Base-by-base conservation (phyloP, 441 rosid species). In the Aleurites moluccanus region DNA sequence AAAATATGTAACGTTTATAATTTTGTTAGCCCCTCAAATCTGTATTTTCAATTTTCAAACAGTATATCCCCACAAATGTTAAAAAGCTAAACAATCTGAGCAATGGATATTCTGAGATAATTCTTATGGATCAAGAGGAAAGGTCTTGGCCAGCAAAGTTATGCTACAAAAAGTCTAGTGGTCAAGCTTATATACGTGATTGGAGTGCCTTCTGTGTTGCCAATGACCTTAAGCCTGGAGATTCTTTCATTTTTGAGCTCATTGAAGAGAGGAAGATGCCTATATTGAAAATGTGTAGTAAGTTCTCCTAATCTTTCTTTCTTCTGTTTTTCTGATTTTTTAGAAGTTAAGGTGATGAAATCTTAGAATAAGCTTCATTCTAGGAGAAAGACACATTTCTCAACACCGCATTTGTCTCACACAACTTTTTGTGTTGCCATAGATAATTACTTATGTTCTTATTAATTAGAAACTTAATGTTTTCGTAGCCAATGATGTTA, bases 121-220 rank as follows among this genome's bases (percentile, higher is more conserved):
- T 60, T 60, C 68, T 75, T 47, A 49, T 45, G 47, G 67, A 68
- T 62, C 62, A 23, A 35, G 13, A 67, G 40, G 73, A 60, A 47
- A 47, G 38, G 21, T 33, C 68, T 67, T 75, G 72, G 73, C 78
- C 72, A 45, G 73, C 45, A 47, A 68, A 11, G 21, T 45, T 75
- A 59, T 23, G 57, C 25, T 4, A 15, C 25, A 35, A 18, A 67
- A 42, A 45, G 4, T 4, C 25, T 13, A 30, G 47, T 45, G 4
- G 3, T 21, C 14, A 10, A 30, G 25, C 7, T 35, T 60, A 60
- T 60, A 45, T 75, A 23, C 21, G 20, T 8, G 68, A 61, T 49
- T 75, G 78, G 73, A 60, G 14, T 0, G 61, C 20, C 7, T 75
- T 68, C 45, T 5, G 67, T 8, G 1, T 7, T 47, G 68, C 52